Percentiles rank a stretch among this genome's conserved stretches.
phyloP scores from a whole-genome alignment of 345 rosid species.

The Angophora floribunda region DNA sequence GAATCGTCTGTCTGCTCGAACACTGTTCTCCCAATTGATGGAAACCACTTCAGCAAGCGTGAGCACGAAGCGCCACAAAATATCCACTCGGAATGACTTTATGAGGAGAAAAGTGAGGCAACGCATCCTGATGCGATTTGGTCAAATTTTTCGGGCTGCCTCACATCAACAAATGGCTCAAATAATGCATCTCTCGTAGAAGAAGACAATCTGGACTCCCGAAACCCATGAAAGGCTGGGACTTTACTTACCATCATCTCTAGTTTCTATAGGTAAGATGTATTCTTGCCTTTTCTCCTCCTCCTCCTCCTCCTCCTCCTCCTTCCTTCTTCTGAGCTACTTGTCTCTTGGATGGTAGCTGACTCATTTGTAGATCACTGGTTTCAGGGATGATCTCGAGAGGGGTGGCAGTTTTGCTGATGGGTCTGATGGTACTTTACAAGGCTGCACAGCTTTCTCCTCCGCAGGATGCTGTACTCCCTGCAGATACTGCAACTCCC shows the following conservation, averaged over 20 bases:
- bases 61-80: neutral
- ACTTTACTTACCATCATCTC: neutral
- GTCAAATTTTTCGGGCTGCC: neutral
- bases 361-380: neutral
- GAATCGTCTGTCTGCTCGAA: neutral
- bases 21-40: neutral
- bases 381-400: neutral
- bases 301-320: neutral
- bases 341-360: neutral
- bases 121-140: neutral
- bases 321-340: neutral
- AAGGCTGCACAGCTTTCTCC: neutral
- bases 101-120: neutral
- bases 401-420: neutral
- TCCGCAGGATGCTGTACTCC: neutral
- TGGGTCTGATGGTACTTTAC: neutral
- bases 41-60: neutral
- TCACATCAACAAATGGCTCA: neutral
- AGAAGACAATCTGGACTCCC: neutral
- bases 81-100: neutral
- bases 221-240: neutral
- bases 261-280: neutral
- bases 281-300: neutral
- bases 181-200: neutral
- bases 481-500: neutral